Conservation (phyloP, 345 rosid genomes). For the Lepidium africanum region DNA sequence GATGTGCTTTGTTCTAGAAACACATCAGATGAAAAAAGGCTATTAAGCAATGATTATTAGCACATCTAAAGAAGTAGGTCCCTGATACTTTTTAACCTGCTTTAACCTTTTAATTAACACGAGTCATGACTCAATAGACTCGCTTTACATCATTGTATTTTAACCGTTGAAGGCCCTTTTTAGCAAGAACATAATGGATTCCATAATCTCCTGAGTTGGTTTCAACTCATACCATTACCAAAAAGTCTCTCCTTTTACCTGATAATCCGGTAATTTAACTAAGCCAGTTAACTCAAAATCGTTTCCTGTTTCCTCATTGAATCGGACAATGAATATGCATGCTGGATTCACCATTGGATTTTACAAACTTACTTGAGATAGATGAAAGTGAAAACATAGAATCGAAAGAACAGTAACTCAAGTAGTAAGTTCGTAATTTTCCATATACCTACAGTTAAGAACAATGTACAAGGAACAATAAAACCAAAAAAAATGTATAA, state of each 20-base stretch:
- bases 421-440: neutral
- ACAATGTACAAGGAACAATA: neutral
- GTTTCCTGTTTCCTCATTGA: no score
- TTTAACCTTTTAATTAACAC: constrained; percentile 19
- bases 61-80: constrained; percentile 21
- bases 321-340: no score
- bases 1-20: constrained; percentile 8
- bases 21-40: constrained; percentile 3
- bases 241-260: neutral
- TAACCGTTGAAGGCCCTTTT: neutral
- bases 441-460: neutral
- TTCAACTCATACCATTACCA: neutral
- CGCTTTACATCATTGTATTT: constrained; percentile 18
- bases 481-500: neutral
- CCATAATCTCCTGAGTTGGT: constrained; percentile 4
- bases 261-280: neutral
- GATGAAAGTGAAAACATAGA: neutral
- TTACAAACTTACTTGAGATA: neutral
- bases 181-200: neutral
- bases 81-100: neutral
- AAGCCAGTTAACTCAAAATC: no score
- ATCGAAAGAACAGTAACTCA: neutral
- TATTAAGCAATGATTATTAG: constrained; percentile 10
- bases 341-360: no score
- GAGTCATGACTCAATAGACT: constrained; percentile 16